These are phyloP conservation scores for Harringtonia lauricola DNA, from an alignment of 2,329 filamentous ascomycete species.

Conservation along the genomic window DNA sequence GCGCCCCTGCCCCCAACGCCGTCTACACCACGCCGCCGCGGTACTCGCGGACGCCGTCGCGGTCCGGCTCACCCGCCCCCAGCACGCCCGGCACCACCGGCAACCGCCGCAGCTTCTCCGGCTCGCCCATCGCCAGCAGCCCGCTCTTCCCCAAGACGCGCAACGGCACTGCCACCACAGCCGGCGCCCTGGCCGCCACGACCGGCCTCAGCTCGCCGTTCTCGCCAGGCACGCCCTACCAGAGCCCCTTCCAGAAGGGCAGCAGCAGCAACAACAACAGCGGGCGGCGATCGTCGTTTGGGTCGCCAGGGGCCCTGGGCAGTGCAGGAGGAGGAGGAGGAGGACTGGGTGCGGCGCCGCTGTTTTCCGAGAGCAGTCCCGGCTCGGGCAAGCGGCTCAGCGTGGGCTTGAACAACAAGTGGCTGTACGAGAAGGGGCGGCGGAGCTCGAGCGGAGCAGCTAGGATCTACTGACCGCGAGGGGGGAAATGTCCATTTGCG, in stretches of 20 bases:
- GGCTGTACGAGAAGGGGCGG: conserved; percentile 80
- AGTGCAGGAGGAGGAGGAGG: too few species aligned
- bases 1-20: conserved; percentile 54
- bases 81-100: conserved; percentile 16
- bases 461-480: conserved; percentile 3
- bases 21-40: conserved; percentile 78
- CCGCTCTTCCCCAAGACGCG: conserved; percentile 60
- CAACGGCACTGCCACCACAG: conserved; percentile 21
- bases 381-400: conserved; percentile 55
- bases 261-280: conserved; percentile 23
- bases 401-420: conserved; percentile 80
- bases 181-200: background rate
- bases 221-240: conserved; percentile 4
- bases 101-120: conserved; percentile 14
- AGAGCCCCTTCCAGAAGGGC: background rate
- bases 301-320: conserved; percentile 42
- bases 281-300: conserved; percentile 51
- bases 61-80: conserved; percentile 48
- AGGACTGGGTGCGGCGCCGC: conserved; percentile 25
- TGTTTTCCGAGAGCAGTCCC: too few species aligned
- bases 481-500: too few species aligned
- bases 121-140: conserved; percentile 38
- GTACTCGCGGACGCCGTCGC: conserved; percentile 65
- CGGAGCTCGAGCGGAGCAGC: conserved; percentile 33
- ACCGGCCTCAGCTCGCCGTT: conserved; percentile 3